A percentile compares a stretch with the other conserved stretches of the same genome.
Evolutionary conservation across 1,139 yeast genomes (phyloP).

Genomic region (Yamadazyma diospyri): DNA sequence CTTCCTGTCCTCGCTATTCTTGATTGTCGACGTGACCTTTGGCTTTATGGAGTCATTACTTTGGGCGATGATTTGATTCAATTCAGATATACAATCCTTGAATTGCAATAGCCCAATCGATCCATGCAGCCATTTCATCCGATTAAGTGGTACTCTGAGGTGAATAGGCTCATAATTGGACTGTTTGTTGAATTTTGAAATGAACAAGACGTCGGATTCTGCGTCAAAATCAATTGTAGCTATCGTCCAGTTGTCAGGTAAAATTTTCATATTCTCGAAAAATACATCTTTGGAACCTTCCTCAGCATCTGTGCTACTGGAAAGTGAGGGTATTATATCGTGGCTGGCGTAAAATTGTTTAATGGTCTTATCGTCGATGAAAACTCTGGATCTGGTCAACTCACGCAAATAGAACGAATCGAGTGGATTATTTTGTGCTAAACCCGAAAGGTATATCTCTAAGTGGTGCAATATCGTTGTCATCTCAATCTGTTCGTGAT

Average conservation of each 20-base stretch:
- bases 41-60: slow-evolving; percentile 61
- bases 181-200: slow-evolving; percentile 43
- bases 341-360: slow-evolving; percentile 2
- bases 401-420: slow-evolving; percentile 33
- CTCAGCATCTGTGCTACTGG: neutral
- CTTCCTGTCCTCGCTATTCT: slow-evolving; percentile 60
- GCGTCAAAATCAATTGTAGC: slow-evolving; percentile 63
- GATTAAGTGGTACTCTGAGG: slow-evolving; percentile 57
- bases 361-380: slow-evolving; percentile 26
- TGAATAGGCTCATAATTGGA: slow-evolving; percentile 35
- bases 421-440: neutral
- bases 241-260: slow-evolving; percentile 55
- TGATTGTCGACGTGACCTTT: slow-evolving; percentile 46
- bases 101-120: slow-evolving; percentile 33
- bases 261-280: slow-evolving; percentile 15
- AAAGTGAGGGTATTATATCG: neutral
- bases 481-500: slow-evolving; percentile 6
- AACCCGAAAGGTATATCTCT: slow-evolving; percentile 1
- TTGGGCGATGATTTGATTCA: slow-evolving; percentile 50
- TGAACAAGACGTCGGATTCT: slow-evolving; percentile 52
- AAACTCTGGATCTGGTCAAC: slow-evolving; percentile 27
- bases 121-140: slow-evolving; percentile 18
- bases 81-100: slow-evolving; percentile 39
- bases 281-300: slow-evolving; percentile 7
- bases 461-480: slow-evolving; percentile 1